Conservation (phyloP, 2,329 filamentous ascomycete genomes). For the Fusarium algeriense region DNA sequence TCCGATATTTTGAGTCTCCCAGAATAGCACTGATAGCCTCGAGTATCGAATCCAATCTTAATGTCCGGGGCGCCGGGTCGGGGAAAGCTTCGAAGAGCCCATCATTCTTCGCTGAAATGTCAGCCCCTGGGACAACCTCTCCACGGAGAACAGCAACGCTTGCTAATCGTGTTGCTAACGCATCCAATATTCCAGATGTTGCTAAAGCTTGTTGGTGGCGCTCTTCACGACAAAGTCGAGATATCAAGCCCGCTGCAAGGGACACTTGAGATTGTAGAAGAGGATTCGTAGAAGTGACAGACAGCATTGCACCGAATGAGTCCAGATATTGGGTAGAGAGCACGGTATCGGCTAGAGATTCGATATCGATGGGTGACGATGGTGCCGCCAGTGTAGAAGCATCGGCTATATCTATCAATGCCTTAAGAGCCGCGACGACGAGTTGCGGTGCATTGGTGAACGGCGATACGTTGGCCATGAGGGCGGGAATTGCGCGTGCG, state of each 20-base stretch:
- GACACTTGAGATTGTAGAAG: conserved; percentile 71
- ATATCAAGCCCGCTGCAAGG: conserved; percentile 69
- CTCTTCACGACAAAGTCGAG: conserved; percentile 74
- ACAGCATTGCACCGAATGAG: conserved; percentile 74
- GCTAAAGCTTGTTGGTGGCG: conserved; percentile 78
- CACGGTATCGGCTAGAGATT: conserved; percentile 70
- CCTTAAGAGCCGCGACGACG: conserved; percentile 78
- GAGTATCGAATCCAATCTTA: conserved; percentile 76
- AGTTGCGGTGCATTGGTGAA: conserved; percentile 73
- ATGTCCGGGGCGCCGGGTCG: conserved; percentile 67
- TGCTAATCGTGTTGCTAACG: conserved; percentile 79
- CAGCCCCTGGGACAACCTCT: conserved; percentile 75
- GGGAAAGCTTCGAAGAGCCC: conserved; percentile 71
- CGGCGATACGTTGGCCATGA: conserved; percentile 78
- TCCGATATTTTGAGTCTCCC: conserved; percentile 81
- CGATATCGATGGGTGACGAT: conserved; percentile 61
- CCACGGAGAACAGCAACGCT: conserved; percentile 76
- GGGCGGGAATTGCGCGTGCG: conserved; percentile 73
- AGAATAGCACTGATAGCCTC: conserved; percentile 83
- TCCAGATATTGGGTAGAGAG: conserved; percentile 73
- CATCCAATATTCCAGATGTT: conserved; percentile 80
- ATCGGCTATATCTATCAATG: conserved; percentile 78
- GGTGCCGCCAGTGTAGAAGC: conserved; percentile 69
- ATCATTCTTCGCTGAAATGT: conserved; percentile 65
- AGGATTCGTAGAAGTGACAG: conserved; percentile 65